Evolutionary conservation across 495 filamentous ascomycete genomes (phyloP), one percentile per base, ranked within the genome.

Genomic region (Hyaloscypha variabilis): DNA sequence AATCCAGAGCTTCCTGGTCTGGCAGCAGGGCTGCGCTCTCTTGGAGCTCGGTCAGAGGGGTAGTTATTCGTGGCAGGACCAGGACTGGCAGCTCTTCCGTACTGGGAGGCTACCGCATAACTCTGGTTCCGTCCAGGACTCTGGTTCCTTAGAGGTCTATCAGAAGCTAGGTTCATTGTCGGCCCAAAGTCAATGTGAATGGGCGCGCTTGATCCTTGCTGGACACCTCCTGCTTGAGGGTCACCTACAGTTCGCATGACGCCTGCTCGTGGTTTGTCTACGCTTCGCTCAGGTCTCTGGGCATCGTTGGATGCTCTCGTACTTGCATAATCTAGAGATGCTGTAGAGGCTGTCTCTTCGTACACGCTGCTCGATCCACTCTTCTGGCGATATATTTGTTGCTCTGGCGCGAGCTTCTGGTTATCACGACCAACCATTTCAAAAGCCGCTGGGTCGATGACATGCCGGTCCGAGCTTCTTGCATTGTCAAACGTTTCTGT

Each of bases 141-240:
- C 23, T 54, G 66, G 26, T 68, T 67, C 54, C 74, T 72, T 13
- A 39, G 13, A 17, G 63, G 54, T 21, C 70, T 67, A 8, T 71
- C 69, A 6, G 76, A 69, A 13, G 78, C 82, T 55, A 90, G 90
- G 70, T 90, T 88, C 62, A 88, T 79, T 0, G 94, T 97, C 21
- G 87, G 92, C 0, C 94, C 94, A 74, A 98, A 98, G 72, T 98
- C 90, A 64, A 98, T 84, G 10, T 78, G 76, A 2, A 93, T 56
- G 3, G 62, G 42, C 10, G 65, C 34, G 13, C 46, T 42, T 13
- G 58, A 6, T 24, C 25, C 24, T 55, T 50, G 24, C n/a, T 11
- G 17, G 6, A 34, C 60, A 49, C 25, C 6, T 21, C 46, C 52
- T 10, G 31, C 30, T 13, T 39, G 66, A 52, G 36, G 63, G 52